Conservation (phyloP, 306 rosid genomes). For the Vigna trinervia region DNA sequence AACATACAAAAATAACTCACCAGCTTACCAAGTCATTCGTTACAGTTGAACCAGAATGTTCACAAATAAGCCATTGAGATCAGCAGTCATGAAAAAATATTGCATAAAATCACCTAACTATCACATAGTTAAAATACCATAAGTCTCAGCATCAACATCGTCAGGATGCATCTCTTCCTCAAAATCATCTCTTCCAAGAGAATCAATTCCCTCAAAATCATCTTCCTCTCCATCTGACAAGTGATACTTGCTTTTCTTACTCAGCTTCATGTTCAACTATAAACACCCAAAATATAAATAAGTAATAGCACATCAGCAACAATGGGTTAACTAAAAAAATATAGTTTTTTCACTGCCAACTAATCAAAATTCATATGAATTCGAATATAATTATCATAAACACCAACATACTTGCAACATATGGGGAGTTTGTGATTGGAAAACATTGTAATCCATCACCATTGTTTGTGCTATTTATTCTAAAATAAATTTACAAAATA, state of each 20-base stretch:
- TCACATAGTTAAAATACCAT: constrained; percentile 34
- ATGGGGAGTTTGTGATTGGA: neutral
- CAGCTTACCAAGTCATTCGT: neutral
- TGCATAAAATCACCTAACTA: neutral
- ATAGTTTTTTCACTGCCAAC: neutral
- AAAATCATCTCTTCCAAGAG: constrained; percentile 75
- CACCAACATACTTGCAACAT: neutral
- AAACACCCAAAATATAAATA: constrained; percentile 3
- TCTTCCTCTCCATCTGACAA: constrained; percentile 91
- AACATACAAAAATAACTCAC: constrained; percentile 32
- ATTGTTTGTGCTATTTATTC: neutral
- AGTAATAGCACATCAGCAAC: constrained; percentile 15
- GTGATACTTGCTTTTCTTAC: constrained; percentile 78
- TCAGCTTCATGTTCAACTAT: constrained; percentile 68
- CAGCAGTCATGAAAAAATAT: neutral
- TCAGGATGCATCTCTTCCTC: constrained; percentile 70
- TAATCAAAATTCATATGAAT: neutral
- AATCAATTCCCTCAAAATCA: constrained; percentile 62
- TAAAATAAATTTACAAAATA: neutral
- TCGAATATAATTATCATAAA: neutral
- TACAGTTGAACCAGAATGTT: neutral
- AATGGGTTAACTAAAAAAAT: neutral
- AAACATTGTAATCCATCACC: neutral
- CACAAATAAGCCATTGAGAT: constrained; percentile 1
- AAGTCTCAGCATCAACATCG: constrained; percentile 50